phyloP scores from a whole-genome alignment of 2,329 filamentous ascomycete species.

The Xylaria sp. region DNA sequence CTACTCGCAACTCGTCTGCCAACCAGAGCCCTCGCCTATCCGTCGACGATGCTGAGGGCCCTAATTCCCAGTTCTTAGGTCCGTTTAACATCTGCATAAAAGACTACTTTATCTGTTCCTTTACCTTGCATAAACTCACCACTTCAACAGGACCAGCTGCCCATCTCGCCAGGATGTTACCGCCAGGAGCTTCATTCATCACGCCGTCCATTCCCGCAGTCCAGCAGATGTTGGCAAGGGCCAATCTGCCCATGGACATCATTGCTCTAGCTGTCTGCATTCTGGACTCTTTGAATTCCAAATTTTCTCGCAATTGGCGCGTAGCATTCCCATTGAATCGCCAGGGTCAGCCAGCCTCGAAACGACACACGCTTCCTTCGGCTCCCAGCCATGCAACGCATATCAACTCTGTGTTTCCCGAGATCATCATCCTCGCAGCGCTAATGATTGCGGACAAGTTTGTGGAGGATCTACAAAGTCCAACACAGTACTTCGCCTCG shows the following conservation, averaged over 20 bases:
- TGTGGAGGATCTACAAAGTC: slow-evolving; percentile 67
- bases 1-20: slow-evolving; percentile 59
- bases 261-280: slow-evolving; percentile 74
- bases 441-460: slow-evolving; percentile 75
- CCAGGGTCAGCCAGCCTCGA: slow-evolving; percentile 41
- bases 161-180: slow-evolving; percentile 74
- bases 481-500: slow-evolving; percentile 64
- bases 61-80: slow-evolving; percentile 58
- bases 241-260: slow-evolving; percentile 68
- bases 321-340: slow-evolving; percentile 64
- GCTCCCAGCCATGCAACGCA: slow-evolving; percentile 55
- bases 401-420: slow-evolving; percentile 70
- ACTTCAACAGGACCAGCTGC: slow-evolving; percentile 67
- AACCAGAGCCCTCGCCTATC: slow-evolving; percentile 57
- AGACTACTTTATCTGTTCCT: slow-evolving; percentile 33
- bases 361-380: slow-evolving; percentile 60
- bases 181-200: slow-evolving; percentile 69
- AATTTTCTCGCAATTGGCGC: slow-evolving; percentile 72
- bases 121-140: slow-evolving; percentile 31
- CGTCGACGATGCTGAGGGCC: slow-evolving; percentile 58
- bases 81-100: slow-evolving; percentile 44
- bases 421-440: slow-evolving; percentile 71
- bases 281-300: slow-evolving; percentile 71
- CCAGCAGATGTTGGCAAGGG: slow-evolving; percentile 69
- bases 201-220: slow-evolving; percentile 68